Evolutionary conservation across 345 rosid species (phyloP), one percentile per base, ranked within the genome.

Genomic region (Durio zibethinus): DNA sequence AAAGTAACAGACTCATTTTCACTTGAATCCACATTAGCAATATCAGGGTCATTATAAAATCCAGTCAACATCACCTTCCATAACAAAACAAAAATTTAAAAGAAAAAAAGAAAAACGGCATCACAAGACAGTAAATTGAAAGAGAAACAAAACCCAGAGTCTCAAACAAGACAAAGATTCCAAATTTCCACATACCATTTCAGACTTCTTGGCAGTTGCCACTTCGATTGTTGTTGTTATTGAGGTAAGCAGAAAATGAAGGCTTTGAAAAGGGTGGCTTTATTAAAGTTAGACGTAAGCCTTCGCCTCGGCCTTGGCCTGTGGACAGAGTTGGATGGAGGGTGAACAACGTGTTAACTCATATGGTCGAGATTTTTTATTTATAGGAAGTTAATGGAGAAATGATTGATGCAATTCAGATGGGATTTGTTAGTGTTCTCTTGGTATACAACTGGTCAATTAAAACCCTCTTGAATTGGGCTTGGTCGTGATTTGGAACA

Each of bases 11-110:
- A 29, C 9, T 77, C 88, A 4, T n/a, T 85, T 38, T 69, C 86
- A 74, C 79, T 81, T 7, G 91, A 79, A 83, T 77, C 76, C 33
- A 79, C 61, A 40, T 79, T 80, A 16, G 82, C 78, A 53, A 74
- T 21, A 21, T 45, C 79, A 16, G 81, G 79, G 48, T 72, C 77
- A 42, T 78, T 73, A 4, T 67, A 23, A 18, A 80, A 81, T 74
- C 73, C 84, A 76, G 76, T 56, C 48, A 68, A 65, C n/a, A 81
- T 75, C 29, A 84, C 88, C 88, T 85, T 31, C n/a, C 40, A 12
- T 29, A 70, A 18, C 3, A 74, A 48, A 66, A 75, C 2, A 29
- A 15, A 18, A 52, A 52, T 9, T 12, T 6, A 66, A 20, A 42
- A 66, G n/a, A 57, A 60, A 27, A 15, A 2, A 40, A 21, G n/a